Conservation (phyloP, 2,329 filamentous ascomycete genomes). For the Septoria petroselini region DNA sequence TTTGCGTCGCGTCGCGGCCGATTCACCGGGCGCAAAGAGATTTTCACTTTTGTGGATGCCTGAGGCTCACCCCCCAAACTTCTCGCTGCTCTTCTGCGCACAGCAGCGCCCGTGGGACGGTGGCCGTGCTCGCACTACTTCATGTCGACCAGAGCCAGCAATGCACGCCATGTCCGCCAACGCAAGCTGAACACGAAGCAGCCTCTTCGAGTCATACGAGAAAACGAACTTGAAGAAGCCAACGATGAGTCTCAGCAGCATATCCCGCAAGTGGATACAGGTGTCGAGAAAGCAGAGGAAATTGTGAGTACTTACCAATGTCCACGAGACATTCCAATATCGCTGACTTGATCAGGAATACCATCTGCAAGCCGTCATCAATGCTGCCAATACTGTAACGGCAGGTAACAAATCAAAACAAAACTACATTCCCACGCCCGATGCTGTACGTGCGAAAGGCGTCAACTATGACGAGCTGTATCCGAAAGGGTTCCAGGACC, state of each 20-base stretch:
- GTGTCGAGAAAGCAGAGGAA: slow-evolving; percentile 95
- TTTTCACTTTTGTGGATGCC: slow-evolving; percentile 9
- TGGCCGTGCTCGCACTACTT: slow-evolving; percentile 12
- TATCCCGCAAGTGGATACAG: slow-evolving; percentile 83
- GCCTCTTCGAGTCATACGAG: slow-evolving; percentile 78
- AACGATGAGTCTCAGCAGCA: slow-evolving; percentile 80
- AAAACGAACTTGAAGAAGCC: slow-evolving; percentile 78
- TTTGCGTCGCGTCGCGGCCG: slow-evolving; percentile 12
- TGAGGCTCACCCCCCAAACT: slow-evolving; percentile 1
- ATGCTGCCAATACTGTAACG: slow-evolving; percentile 53
- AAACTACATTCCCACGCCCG: slow-evolving; percentile 66
- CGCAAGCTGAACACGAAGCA: slow-evolving; percentile 93
- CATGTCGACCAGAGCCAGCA: slow-evolving; percentile 30
- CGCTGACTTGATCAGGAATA: slow-evolving; percentile 65
- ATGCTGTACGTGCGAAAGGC: slow-evolving; percentile 56
- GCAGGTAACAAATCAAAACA: slow-evolving; percentile 58
- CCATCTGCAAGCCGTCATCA: slow-evolving; percentile 85
- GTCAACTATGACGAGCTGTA: slow-evolving; percentile 90
- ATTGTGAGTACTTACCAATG: slow-evolving; percentile 65
- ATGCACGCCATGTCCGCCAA: slow-evolving; percentile 59
- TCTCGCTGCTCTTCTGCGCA: slow-evolving; percentile 7
- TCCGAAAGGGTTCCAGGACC: slow-evolving; percentile 72
- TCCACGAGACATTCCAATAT: slow-evolving; percentile 12
- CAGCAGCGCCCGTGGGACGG: slow-evolving; percentile 7
- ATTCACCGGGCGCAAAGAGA: slow-evolving; percentile 10